phyloP scores from a whole-genome alignment of 495 filamentous ascomycete genomes.

The Staphylotrichum longicolle region DNA sequence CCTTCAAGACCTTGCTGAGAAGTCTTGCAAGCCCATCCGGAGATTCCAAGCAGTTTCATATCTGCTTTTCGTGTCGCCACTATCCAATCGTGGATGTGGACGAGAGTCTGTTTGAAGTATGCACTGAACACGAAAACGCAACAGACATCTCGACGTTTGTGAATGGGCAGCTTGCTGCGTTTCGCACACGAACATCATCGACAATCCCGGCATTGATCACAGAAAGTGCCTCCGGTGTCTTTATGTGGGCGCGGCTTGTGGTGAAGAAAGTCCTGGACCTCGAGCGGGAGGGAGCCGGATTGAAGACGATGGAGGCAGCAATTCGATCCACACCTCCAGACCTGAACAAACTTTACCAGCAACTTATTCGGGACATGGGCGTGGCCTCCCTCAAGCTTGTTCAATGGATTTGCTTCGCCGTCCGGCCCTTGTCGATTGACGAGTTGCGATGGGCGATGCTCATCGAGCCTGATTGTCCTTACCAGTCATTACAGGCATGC shows the following conservation, averaged over 20 bases:
- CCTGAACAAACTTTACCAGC: conserved; percentile 32
- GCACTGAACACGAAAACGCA: conserved; percentile 31
- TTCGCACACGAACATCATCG: conserved; percentile 11
- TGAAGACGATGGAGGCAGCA: conserved; percentile 19
- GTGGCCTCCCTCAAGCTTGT: conserved; percentile 28
- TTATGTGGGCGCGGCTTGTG: conserved; percentile 39
- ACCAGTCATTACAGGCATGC: conserved; percentile 23
- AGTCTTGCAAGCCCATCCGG: background rate
- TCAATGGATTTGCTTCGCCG: conserved; percentile 38
- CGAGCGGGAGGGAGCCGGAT: conserved; percentile 17
- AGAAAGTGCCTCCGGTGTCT: conserved; percentile 31
- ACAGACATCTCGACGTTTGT: conserved; percentile 36
- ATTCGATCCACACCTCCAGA: conserved; percentile 26
- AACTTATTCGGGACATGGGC: conserved; percentile 27
- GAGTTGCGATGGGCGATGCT: conserved; percentile 38
- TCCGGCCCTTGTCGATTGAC: conserved; percentile 24
- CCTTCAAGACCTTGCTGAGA: conserved; percentile 26
- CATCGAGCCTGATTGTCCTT: conserved; percentile 25
- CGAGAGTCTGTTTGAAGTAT: conserved; percentile 26
- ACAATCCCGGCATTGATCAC: conserved; percentile 29
- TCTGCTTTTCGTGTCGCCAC: conserved; percentile 44
- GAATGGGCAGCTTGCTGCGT: conserved; percentile 8
- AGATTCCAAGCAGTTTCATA: conserved; percentile 19
- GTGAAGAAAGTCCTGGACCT: conserved; percentile 24
- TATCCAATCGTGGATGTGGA: conserved; percentile 33